Conservation (phyloP, 2,329 filamentous ascomycete genomes). For the Lithohypha guttulata region DNA sequence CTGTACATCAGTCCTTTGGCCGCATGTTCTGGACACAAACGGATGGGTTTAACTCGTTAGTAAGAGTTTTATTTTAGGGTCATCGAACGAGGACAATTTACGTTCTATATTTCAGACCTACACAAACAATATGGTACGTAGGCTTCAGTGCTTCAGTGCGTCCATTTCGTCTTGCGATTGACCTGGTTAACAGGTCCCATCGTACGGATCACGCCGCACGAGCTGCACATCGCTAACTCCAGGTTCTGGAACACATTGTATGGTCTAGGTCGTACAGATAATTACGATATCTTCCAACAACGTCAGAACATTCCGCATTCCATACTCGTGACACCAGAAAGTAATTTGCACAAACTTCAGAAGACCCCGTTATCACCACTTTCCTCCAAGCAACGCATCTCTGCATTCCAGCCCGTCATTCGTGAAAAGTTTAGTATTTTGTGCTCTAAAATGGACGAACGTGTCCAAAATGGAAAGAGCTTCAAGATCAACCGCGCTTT, state of each 20-base stretch:
- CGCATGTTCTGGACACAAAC: slow-evolving; percentile 26
- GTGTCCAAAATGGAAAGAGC: slow-evolving; percentile 19
- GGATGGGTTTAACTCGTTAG: slow-evolving; percentile 23
- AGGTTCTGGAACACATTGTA: slow-evolving; percentile 6
- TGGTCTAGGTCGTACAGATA: not conserved
- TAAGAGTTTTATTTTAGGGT: slow-evolving; percentile 25
- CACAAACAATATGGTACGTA: slow-evolving; percentile 24
- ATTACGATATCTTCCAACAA: slow-evolving; percentile 8
- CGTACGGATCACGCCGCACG: slow-evolving; percentile 13
- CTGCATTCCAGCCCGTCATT: slow-evolving; percentile 17
- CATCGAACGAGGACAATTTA: slow-evolving; percentile 19
- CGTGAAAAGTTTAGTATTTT: slow-evolving; percentile 19
- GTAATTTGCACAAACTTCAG: slow-evolving; percentile 20
- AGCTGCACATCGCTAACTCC: slow-evolving; percentile 11
- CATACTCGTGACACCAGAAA: slow-evolving; percentile 15
- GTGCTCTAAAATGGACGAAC: slow-evolving; percentile 19
- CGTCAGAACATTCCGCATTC: slow-evolving; percentile 10
- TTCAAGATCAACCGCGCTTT: slow-evolving; percentile 23
- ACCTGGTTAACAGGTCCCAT: slow-evolving; percentile 9
- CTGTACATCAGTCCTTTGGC: slow-evolving; percentile 26
- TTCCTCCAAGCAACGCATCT: slow-evolving; percentile 19
- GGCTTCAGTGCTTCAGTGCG: not conserved
- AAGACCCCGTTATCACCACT: slow-evolving; percentile 16
- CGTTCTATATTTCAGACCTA: slow-evolving; percentile 20
- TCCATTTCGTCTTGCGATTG: not conserved